phyloP scores from a whole-genome alignment of 768 basidiomycete species.

The Leccinellum rugosiceps region DNA sequence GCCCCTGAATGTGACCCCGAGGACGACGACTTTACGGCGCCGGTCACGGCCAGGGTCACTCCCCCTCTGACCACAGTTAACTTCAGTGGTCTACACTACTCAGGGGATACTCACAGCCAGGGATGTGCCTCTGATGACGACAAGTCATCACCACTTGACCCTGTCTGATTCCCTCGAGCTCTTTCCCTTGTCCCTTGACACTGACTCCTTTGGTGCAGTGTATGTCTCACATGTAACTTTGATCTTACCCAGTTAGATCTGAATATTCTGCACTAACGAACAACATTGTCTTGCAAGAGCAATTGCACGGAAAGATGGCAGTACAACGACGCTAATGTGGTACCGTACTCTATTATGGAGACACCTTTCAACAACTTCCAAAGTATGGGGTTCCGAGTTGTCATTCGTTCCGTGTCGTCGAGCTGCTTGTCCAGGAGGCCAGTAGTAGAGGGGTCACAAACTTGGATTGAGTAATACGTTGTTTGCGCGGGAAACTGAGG shows the following conservation, averaged over 20 bases:
- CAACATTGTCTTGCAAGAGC: neutral
- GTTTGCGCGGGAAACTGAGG: slow-evolving; percentile 3
- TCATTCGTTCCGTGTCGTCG: slow-evolving; percentile 97
- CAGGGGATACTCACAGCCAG: neutral
- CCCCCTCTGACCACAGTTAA: slow-evolving; percentile 13
- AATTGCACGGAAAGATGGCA: neutral
- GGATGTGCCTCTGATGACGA: neutral
- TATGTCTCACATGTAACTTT: neutral
- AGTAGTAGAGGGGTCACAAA: neutral
- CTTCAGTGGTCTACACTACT: neutral
- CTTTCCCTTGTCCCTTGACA: neutral
- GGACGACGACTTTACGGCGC: neutral
- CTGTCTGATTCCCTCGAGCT: neutral
- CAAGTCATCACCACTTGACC: neutral
- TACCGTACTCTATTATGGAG: slow-evolving; percentile 28
- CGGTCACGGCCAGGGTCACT: neutral
- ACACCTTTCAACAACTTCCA: slow-evolving; percentile 85
- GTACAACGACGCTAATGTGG: neutral
- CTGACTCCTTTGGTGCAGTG: neutral
- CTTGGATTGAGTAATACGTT: neutral
- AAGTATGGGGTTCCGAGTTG: slow-evolving; percentile 86
- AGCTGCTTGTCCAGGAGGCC: slow-evolving; percentile 90
- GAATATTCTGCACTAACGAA: neutral
- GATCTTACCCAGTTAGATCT: neutral
- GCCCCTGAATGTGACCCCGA: neutral